Percentiles rank a stretch among this genome's conserved stretches.
Conservation (phyloP, 2,329 filamentous ascomycete genomes). For the Curvularia hawaiiensis region DNA sequence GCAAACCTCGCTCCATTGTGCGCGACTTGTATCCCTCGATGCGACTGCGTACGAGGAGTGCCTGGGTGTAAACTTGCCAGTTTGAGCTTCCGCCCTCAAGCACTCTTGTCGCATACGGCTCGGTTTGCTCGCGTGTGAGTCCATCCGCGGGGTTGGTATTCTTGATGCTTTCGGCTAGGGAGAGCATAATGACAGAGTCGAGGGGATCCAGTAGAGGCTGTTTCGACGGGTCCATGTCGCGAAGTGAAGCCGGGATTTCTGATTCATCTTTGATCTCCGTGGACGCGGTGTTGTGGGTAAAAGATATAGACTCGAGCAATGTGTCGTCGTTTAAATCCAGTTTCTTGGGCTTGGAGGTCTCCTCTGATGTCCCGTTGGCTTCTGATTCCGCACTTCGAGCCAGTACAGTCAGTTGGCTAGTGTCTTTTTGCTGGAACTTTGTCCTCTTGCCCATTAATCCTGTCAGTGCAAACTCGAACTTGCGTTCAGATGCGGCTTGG, state of each 20-base stretch:
- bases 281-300: constrained; percentile 62
- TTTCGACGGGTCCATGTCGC: constrained; percentile 71
- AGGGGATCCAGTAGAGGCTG: constrained; percentile 83
- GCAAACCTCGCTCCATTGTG: constrained; percentile 84
- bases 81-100: constrained; percentile 88
- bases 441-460: constrained; percentile 87
- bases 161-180: constrained; percentile 81
- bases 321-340: constrained; percentile 91
- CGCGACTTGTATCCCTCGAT: constrained; percentile 87
- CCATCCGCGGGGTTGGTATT: constrained; percentile 86
- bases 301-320: constrained; percentile 83
- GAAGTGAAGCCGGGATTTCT: constrained; percentile 65
- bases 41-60: constrained; percentile 83
- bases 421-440: constrained; percentile 76
- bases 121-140: constrained; percentile 88
- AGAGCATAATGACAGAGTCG: constrained; percentile 87
- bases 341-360: constrained; percentile 63
- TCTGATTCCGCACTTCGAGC: constrained; percentile 69
- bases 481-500: constrained; percentile 68
- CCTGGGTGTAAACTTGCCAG: constrained; percentile 98
- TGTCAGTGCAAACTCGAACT: constrained; percentile 80
- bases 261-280: constrained; percentile 53
- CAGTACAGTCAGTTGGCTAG: constrained; percentile 88
- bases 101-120: constrained; percentile 89
- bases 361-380: constrained; percentile 18